phyloP scores from a whole-genome alignment of 495 filamentous ascomycete species.

The Daldinia grandis region DNA sequence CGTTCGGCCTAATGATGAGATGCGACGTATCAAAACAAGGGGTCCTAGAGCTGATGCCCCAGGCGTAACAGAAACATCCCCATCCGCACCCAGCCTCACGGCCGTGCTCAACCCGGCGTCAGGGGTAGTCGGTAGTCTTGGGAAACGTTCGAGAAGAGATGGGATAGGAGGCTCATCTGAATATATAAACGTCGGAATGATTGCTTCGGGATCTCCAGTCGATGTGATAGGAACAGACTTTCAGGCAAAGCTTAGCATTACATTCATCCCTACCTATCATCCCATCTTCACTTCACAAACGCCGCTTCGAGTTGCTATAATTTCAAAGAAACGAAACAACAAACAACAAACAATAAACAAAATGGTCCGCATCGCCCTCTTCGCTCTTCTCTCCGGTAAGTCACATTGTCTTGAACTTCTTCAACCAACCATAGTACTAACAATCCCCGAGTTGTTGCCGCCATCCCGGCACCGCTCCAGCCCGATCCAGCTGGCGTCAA shows the following conservation, averaged over 20 bases:
- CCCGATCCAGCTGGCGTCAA: constrained; percentile 48
- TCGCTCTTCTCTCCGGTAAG: constrained; percentile 47
- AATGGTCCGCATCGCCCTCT: constrained; percentile 49
- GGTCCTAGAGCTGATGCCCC: constrained; percentile 34
- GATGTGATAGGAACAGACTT: constrained; percentile 17
- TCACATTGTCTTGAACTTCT: neutral
- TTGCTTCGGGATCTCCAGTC: constrained; percentile 29
- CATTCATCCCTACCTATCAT: constrained; percentile 9
- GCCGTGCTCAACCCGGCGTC: constrained; percentile 24
- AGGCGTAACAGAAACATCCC: constrained; percentile 31
- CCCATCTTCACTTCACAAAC: constrained; percentile 16
- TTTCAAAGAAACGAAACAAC: neutral
- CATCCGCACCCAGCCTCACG: constrained; percentile 33
- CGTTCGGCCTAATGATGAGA: constrained; percentile 13
- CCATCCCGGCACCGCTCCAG: constrained; percentile 27
- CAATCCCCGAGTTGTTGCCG: constrained; percentile 8
- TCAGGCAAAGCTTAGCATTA: constrained; percentile 9
- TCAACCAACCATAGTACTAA: constrained; percentile 4
- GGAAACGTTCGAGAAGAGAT: constrained; percentile 7
- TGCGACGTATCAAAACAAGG: constrained; percentile 40
- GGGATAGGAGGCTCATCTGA: neutral
- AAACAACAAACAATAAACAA: constrained; percentile 28
- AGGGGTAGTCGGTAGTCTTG: constrained; percentile 12
- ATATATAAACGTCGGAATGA: constrained; percentile 37
- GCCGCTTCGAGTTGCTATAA: constrained; percentile 5